Evolutionary conservation across 345 rosid genomes (phyloP).

Genomic region (Populus pruinosa): DNA sequence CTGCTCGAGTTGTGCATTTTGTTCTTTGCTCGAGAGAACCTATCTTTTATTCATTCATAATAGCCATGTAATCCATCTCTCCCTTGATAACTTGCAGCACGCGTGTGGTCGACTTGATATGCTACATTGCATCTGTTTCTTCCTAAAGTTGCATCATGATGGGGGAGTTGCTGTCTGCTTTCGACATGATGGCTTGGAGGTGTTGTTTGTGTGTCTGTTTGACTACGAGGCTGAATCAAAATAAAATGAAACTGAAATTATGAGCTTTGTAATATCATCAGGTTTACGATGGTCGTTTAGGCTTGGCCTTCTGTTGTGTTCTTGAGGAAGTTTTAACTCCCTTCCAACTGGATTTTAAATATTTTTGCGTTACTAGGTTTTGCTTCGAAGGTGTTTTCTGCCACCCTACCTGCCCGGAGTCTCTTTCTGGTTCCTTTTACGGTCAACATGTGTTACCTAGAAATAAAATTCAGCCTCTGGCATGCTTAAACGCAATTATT

Average conservation of each 20-base stretch:
- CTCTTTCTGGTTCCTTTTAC: background rate
- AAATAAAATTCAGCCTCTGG: background rate
- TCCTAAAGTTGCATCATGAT: background rate
- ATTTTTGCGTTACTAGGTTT: background rate
- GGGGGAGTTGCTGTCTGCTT: background rate
- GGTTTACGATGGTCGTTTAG: background rate
- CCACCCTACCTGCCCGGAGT: background rate
- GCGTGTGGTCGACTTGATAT: constrained; percentile 24
- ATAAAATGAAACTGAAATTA: background rate
- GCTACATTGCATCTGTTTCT: constrained; percentile 5
- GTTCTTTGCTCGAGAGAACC: background rate
- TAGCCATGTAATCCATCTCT: background rate
- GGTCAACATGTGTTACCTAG: no score
- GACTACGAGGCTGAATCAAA: background rate
- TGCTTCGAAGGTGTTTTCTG: background rate
- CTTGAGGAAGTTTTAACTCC: background rate
- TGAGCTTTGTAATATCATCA: background rate
- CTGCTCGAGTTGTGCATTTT: background rate
- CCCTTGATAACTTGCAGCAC: constrained; percentile 17
- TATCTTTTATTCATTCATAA: background rate
- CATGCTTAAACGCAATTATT: background rate
- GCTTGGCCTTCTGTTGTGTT: background rate
- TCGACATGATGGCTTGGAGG: background rate
- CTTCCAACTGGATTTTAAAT: background rate
- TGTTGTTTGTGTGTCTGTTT: background rate